These are phyloP conservation scores for Zymoseptoria passerinii DNA, from an alignment of 2,329 filamentous ascomycete genomes.

Conservation along the genomic window DNA sequence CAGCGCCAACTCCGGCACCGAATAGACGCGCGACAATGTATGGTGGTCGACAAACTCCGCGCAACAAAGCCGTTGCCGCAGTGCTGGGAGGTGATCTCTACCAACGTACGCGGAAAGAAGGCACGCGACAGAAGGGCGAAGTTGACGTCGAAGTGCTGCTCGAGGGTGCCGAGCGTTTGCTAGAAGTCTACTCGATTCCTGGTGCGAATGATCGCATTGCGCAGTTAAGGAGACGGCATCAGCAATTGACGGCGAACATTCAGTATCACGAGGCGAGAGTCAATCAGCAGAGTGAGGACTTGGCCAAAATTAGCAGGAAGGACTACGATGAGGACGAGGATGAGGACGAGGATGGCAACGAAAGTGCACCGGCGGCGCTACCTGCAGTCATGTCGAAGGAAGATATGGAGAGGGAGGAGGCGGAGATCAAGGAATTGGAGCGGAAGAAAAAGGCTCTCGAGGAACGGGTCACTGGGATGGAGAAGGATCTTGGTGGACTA, in stretches of 20 bases:
- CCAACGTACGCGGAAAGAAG: conserved; percentile 60
- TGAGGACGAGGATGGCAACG: conserved; percentile 38
- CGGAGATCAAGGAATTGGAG: conserved; percentile 57
- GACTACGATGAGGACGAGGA: conserved; percentile 34
- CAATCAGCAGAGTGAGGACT: conserved; percentile 62
- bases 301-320: conserved; percentile 61
- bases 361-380: conserved; percentile 30
- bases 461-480: conserved; percentile 58
- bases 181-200: conserved; percentile 74
- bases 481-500: conserved; percentile 57
- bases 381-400: conserved; percentile 50
- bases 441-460: conserved; percentile 54
- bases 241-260: conserved; percentile 63
- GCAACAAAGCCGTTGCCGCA: conserved; percentile 78
- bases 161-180: conserved; percentile 80
- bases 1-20: conserved; percentile 10
- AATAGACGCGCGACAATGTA: conserved; percentile 44
- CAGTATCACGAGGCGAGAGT: conserved; percentile 75
- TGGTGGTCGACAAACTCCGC: conserved; percentile 44
- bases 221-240: conserved; percentile 61
- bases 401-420: conserved; percentile 60
- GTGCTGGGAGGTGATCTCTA: conserved; percentile 84
- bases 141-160: conserved; percentile 81
- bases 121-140: conserved; percentile 50
- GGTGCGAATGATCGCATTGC: conserved; percentile 72